A percentile compares a stretch with the other conserved stretches of the same genome.
Evolutionary conservation across 495 filamentous ascomycete species (phyloP).

Genomic region (Aspergillus diversus): DNA sequence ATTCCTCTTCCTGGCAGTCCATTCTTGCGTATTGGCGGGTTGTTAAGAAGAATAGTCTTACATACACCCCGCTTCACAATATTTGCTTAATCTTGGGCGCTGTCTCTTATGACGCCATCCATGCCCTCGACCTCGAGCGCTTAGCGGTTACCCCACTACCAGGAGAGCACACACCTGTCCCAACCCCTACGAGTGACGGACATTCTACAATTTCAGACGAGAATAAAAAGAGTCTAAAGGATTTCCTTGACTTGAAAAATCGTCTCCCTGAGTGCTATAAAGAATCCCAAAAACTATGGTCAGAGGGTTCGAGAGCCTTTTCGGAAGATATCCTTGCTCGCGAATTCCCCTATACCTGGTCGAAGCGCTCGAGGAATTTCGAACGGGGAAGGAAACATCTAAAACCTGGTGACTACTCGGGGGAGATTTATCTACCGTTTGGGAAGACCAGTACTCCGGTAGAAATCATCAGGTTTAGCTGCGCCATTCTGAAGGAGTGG

Average conservation of each 20-base stretch:
- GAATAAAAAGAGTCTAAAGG: conserved; percentile 39
- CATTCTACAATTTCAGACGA: conserved; percentile 39
- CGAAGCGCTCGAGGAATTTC: conserved; percentile 38
- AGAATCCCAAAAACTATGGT: conserved; percentile 49
- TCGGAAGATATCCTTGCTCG: conserved; percentile 46
- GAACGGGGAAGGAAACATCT: conserved; percentile 41
- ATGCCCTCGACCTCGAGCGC: conserved; percentile 50
- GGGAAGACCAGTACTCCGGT: conserved; percentile 44
- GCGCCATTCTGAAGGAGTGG: conserved; percentile 50
- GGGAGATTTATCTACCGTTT: conserved; percentile 48
- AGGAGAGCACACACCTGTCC: conserved; percentile 42
- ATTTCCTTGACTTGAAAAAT: conserved; percentile 44
- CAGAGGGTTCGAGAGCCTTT: conserved; percentile 46
- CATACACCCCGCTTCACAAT: conserved; percentile 44
- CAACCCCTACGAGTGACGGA: conserved; percentile 44
- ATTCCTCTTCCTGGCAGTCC: conserved; percentile 51
- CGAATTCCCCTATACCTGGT: conserved; percentile 54
- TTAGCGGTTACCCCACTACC: conserved; percentile 44
- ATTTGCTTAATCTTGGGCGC: conserved; percentile 52
- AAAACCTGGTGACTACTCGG: conserved; percentile 45
- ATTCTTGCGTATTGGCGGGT: conserved; percentile 54
- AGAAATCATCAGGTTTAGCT: conserved; percentile 52
- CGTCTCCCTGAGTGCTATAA: conserved; percentile 46
- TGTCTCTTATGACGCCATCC: conserved; percentile 50
- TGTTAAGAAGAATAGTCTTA: conserved; percentile 41